Evolutionary conservation across 2,329 filamentous ascomycete genomes (phyloP), one percentile per base, ranked within the genome.

Genomic region (Chaetomiaceae sp.): DNA sequence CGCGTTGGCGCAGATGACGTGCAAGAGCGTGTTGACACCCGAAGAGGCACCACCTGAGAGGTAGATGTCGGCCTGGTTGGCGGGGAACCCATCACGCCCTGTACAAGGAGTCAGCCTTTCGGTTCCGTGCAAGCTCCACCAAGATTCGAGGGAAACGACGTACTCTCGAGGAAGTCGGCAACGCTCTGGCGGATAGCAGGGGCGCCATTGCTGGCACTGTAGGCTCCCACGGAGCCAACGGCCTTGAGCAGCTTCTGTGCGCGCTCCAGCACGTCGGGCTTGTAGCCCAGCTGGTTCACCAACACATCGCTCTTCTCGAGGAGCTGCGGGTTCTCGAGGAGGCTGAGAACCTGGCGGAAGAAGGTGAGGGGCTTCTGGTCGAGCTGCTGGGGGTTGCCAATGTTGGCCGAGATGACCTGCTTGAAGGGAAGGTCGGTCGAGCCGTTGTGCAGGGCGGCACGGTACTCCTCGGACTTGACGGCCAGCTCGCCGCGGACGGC

Each of bases 361-460:
- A 96, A 99, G 61, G 93, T 99, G 64, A 99, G 92, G 64, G 93
- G 93, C 78, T 97, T 95, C 79, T 99, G 93, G 73, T 96, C 93
- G 57, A 99, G 83, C 73, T 99, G 93, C 73, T 99, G 93, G 4
- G 93, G 93, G 76, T 99, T 99, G 66, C 93, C 93, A 65, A 99
- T 99, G 74, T 99, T 99, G 72, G 93, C 93, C 57, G 88, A 91
- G 73, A 99, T 92, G 70, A 99, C 85, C 54, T 89, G 80, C 63
- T 88, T 78, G 70, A 99, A 99, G 43, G 93, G 92, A 44, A 97
- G 77, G 64, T 68, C 68, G 52, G 64, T 68, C 60, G 69, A 77
- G 62, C 79, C 81, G 57, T 81, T 78, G 58, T 75, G 73, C 54
- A 96, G 76, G 63, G 80, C 77, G 48, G 85, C 85, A 54, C 92